Conservation (phyloP, 2,329 filamentous ascomycete genomes). For the Fonsecaea monophora region DNA sequence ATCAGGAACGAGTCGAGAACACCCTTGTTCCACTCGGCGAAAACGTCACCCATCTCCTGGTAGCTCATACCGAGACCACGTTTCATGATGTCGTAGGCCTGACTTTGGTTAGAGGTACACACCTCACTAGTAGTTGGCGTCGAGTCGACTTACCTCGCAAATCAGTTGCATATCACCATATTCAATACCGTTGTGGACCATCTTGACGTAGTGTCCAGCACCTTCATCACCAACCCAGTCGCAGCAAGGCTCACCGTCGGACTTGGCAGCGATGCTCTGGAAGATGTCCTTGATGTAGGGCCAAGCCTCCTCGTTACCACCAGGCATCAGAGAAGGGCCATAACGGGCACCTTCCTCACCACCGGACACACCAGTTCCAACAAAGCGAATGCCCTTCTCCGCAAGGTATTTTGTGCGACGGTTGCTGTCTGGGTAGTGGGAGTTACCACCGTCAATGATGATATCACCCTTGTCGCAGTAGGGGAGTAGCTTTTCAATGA, state of each 20-base stretch:
- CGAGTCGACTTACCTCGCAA: constrained; percentile 79
- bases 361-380: constrained; percentile 96
- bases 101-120: constrained; percentile 18
- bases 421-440: constrained; percentile 98
- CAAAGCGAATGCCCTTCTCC: constrained; percentile 89
- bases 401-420: constrained; percentile 89
- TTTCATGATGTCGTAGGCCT: constrained; percentile 99
- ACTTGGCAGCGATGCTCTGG: constrained; percentile 97
- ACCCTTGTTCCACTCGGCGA: constrained; percentile 97
- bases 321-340: constrained; percentile 97
- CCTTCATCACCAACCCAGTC: constrained; percentile 99
- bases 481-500: constrained; percentile 93
- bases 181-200: constrained; percentile 99
- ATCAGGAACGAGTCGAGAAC: constrained; percentile 99
- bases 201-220: constrained; percentile 99
- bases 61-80: constrained; percentile 85
- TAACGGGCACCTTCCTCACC: constrained; percentile 99
- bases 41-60: constrained; percentile 96
- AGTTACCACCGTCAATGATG: constrained; percentile 99
- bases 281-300: constrained; percentile 98
- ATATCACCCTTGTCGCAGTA: constrained; percentile 87
- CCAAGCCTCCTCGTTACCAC: constrained; percentile 98
- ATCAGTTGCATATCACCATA: constrained; percentile 99
- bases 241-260: constrained; percentile 95
- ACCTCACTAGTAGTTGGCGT: neutral